Evolutionary conservation across 768 basidiomycete genomes (phyloP), one percentile per base, ranked within the genome.

Genomic region (Flagelloscypha sp.): DNA sequence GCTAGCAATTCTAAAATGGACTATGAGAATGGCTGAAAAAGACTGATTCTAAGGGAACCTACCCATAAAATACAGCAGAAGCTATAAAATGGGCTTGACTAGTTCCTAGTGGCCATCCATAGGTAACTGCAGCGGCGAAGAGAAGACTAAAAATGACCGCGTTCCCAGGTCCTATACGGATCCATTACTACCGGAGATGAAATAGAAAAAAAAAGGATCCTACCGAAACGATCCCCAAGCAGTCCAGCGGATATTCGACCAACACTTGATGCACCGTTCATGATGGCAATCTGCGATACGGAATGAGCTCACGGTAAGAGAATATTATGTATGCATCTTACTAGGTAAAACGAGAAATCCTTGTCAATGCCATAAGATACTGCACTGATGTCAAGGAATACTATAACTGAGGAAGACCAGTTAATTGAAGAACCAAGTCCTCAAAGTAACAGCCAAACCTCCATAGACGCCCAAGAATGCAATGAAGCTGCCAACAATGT

Each of bases 391-490:
- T 28, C 32, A 15, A 66, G 56, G 30, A 73, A 9, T 16, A 28
- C 40, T 18, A 38, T 43, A 21, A 25, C 24, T 33, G 29, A 34
- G n/a, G 32, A 31, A 10, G 24, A 39, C 10, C 19, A 23, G 28
- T 30, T 27, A 17, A 22, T 22, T 27, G 24, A 35, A 10, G 29
- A 31, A 44, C 43, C 36, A 9, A 36, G 25, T 31, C 29, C 7
- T 28, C 5, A 32, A 31, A 20, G 27, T 33, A 28, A 34, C 6
- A 17, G 9, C 50, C 43, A n/a, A 30, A 57, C 68, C 57, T 0
- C 67, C 70, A 46, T 70, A 74, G 9, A 74, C 50, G 4, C 73
- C 74, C 12, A 77, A 59, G 47, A 68, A 68, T 10, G 48, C 41
- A 8, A 61, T 31, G 29, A 62, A 52, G 1, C 60, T 55, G 1